Percentiles rank a stretch among this genome's conserved stretches.
phyloP scores from a whole-genome alignment of 2,329 filamentous ascomycete species.

The Penicillium verrucosum region DNA sequence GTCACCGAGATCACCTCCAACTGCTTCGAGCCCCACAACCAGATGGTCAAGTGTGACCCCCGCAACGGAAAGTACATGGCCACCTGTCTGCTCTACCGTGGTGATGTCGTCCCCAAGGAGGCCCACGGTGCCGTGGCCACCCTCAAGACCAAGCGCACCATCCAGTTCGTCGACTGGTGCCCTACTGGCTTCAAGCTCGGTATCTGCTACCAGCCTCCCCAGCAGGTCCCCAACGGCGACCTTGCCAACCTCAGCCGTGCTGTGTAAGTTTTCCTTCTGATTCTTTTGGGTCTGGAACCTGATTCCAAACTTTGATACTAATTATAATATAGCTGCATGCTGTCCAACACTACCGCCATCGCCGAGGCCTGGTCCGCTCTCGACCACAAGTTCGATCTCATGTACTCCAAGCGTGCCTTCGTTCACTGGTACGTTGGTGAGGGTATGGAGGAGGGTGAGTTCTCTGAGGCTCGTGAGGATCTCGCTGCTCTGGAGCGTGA shows the following conservation, averaged over 20 bases:
- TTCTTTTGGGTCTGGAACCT: conserved; percentile 3
- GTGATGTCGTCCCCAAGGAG: conserved; percentile 96
- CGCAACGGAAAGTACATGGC: conserved; percentile 99
- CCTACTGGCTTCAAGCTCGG: conserved; percentile 99
- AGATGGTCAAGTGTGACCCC: conserved; percentile 99
- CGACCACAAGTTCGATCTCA: conserved; percentile 98
- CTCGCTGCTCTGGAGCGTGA: conserved; percentile 95
- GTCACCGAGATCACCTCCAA: conserved; percentile 98
- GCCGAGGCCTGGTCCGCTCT: conserved; percentile 96
- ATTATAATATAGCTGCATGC: conserved; percentile 71
- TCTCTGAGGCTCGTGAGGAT: conserved; percentile 98
- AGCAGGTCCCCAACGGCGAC: conserved; percentile 94
- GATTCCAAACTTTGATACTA: conserved; percentile 22
- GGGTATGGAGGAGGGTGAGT: conserved; percentile 99
- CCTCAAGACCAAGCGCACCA: conserved; percentile 98
- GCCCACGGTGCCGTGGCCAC: conserved; percentile 87
- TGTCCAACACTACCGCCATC: conserved; percentile 91
- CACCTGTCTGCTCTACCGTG: conserved; percentile 95
- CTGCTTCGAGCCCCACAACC: conserved; percentile 99
- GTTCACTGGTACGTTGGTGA: conserved; percentile 99
- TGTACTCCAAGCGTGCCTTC: conserved; percentile 99
- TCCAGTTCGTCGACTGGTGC: conserved; percentile 99
- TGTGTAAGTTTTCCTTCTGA: conserved; percentile 64
- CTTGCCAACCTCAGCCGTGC: conserved; percentile 97
- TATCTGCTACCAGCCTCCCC: conserved; percentile 98